phyloP scores from a whole-genome alignment of 2,329 filamentous ascomycete species.

The Gaeumannomyces tritici region DNA sequence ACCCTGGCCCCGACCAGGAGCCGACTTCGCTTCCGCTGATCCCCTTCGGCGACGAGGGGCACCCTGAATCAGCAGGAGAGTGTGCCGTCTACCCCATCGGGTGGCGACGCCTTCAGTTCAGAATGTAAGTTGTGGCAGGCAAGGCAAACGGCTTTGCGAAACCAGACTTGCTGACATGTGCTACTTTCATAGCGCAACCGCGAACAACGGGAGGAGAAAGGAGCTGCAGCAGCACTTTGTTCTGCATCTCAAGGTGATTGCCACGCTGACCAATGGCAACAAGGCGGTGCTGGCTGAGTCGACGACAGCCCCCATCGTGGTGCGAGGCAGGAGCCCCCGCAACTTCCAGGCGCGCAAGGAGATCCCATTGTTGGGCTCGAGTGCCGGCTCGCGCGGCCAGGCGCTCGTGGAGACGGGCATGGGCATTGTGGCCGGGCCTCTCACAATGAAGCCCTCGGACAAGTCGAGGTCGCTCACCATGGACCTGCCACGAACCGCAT shows the following conservation, averaged over 20 bases:
- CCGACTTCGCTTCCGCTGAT: slow-evolving; percentile 72
- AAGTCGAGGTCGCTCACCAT: slow-evolving; percentile 43
- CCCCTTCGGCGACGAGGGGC: slow-evolving; percentile 51
- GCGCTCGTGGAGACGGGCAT: slow-evolving; percentile 55
- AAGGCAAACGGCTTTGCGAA: too few relatives aligned
- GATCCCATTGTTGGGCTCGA: slow-evolving; percentile 71
- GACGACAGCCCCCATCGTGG: slow-evolving; percentile 83
- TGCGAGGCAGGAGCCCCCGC: slow-evolving; percentile 81
- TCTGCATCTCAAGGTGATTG: slow-evolving; percentile 76
- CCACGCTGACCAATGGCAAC: slow-evolving; percentile 71
- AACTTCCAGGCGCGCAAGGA: slow-evolving; percentile 95
- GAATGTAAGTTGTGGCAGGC: slow-evolving; percentile 45
- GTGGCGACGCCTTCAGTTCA: slow-evolving; percentile 88
- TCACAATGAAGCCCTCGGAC: slow-evolving; percentile 45
- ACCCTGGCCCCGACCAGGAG: slow-evolving; percentile 66
- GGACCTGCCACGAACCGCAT: slow-evolving; percentile 45
- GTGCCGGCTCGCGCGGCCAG: slow-evolving; percentile 69
- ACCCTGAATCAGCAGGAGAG: slow-evolving; percentile 54
- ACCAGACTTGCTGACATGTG: slow-evolving; percentile 9
- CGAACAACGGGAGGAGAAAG: slow-evolving; percentile 90
- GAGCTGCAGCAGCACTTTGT: slow-evolving; percentile 96
- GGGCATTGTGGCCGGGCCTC: slow-evolving; percentile 48
- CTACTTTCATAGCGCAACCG: slow-evolving; percentile 62
- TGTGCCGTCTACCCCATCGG: slow-evolving; percentile 87
- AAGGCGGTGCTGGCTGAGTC: slow-evolving; percentile 78